phyloP scores from a whole-genome alignment of 768 basidiomycete species.

The Fibroporia radiculosa region DNA sequence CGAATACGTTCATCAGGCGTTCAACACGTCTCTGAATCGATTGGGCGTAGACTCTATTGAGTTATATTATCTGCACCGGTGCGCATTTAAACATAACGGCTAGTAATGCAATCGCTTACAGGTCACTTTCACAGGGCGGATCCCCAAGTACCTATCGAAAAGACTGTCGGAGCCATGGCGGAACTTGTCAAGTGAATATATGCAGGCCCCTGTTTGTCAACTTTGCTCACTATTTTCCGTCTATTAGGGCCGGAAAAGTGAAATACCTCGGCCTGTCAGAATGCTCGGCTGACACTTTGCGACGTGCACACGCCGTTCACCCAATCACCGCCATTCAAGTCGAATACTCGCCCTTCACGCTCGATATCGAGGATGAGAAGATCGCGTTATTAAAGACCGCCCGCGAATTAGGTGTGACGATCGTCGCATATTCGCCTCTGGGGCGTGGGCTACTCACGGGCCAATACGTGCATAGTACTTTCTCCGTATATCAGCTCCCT shows the following conservation, averaged over 20 bases:
- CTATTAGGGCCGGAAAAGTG: conserved; percentile 24
- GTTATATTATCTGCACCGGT: conserved; percentile 34
- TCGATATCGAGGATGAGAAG: conserved; percentile 36
- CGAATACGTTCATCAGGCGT: conserved; percentile 30
- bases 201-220: too few species aligned
- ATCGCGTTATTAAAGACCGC: conserved; percentile 32
- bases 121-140: conserved; percentile 12
- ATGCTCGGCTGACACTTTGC: conserved; percentile 17
- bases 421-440: conserved; percentile 37
- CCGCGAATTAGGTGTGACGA: conserved; percentile 34
- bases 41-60: conserved; percentile 31
- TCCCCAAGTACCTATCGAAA: conserved; percentile 18
- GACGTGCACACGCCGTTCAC: conserved; percentile 31
- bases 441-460: conserved; percentile 25
- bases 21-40: conserved; percentile 32
- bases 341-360: conserved; percentile 36
- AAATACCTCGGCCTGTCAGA: conserved; percentile 24
- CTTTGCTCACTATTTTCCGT: too few species aligned
- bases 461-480: conserved; percentile 17
- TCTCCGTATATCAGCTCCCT: too few species aligned
- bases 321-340: conserved; percentile 38
- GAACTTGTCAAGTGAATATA: conserved; percentile 20
- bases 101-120: not conserved
- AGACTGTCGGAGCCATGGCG: conserved; percentile 19
- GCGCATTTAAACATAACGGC: too few species aligned